phyloP scores from a whole-genome alignment of 495 filamentous ascomycete genomes.

The Baudoinia panamericana region DNA sequence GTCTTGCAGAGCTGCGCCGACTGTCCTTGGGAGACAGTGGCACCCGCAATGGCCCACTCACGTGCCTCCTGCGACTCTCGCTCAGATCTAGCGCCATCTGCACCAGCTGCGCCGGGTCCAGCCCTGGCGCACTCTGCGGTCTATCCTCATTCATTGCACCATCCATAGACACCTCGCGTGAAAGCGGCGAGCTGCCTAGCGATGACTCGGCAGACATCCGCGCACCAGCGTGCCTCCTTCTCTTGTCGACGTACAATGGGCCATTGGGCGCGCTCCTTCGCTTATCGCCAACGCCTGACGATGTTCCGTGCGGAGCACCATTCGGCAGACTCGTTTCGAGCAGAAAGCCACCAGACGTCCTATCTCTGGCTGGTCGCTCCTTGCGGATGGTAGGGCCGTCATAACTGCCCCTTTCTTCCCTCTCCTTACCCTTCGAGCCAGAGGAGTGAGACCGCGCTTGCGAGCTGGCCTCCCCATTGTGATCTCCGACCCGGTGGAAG shows the following conservation, averaged over 20 bases:
- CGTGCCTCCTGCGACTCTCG: constrained; percentile 56
- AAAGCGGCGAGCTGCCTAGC: constrained; percentile 21
- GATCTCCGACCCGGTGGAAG: constrained; percentile 3
- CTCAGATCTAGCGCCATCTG: constrained; percentile 80
- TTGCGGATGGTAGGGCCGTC: neutral
- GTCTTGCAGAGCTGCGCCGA: constrained; percentile 7
- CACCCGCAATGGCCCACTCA: constrained; percentile 24
- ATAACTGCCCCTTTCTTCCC: neutral
- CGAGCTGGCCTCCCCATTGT: constrained; percentile 16
- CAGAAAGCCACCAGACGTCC: constrained; percentile 27
- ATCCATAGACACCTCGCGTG: constrained; percentile 17
- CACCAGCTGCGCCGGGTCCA: constrained; percentile 74
- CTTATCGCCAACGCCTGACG: constrained; percentile 4
- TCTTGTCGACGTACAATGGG: constrained; percentile 13
- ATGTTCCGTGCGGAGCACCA: constrained; percentile 3
- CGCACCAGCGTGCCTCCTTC: neutral
- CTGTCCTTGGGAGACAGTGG: constrained; percentile 15
- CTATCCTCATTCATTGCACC: neutral
- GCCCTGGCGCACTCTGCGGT: constrained; percentile 6
- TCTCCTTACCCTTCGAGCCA: constrained; percentile 5
- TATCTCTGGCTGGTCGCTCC: neutral
- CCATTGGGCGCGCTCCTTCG: constrained; percentile 19
- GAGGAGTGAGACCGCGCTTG: constrained; percentile 7
- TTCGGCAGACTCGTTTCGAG: constrained; percentile 23
- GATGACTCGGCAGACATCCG: constrained; percentile 12